These are phyloP conservation scores for Sonneratia caseolaris DNA, from an alignment of 345 rosid species.

Conservation along the genomic window DNA sequence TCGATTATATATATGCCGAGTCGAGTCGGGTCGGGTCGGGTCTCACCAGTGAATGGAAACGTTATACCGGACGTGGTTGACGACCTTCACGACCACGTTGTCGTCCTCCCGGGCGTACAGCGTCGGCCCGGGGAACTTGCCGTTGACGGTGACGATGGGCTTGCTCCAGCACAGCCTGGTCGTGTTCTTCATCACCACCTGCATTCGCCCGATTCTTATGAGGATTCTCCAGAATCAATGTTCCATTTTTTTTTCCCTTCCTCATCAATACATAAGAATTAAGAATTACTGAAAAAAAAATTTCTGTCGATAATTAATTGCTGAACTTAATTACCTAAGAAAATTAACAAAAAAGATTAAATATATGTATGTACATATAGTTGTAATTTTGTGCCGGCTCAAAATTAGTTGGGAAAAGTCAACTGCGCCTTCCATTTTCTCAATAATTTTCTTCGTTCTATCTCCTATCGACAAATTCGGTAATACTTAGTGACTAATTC, in stretches of 20 bases:
- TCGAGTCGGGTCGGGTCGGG: too few species aligned
- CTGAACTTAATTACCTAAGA: background rate
- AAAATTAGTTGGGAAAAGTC: background rate
- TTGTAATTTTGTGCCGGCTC: background rate
- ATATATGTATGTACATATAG: too few species aligned
- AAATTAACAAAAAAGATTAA: background rate
- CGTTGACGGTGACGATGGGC: conserved; percentile 32
- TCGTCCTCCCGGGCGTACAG: conserved; percentile 47
- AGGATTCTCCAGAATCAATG: too few species aligned
- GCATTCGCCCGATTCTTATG: background rate
- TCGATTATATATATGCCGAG: too few species aligned
- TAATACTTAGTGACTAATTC: too few species aligned
- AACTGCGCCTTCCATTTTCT: too few species aligned
- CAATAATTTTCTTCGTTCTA: too few species aligned
- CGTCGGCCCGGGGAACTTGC: conserved; percentile 44
- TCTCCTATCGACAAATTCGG: too few species aligned
- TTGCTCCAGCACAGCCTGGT: conserved; percentile 31
- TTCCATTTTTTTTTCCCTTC: background rate
- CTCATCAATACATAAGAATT: too few species aligned
- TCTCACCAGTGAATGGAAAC: conserved; percentile 57
- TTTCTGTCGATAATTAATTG: too few species aligned
- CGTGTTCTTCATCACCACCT: conserved; percentile 33
- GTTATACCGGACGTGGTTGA: conserved; percentile 47
- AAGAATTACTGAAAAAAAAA: too few species aligned
- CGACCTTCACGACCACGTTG: conserved; percentile 41